Evolutionary conservation across 179 eudicot genomes (phyloP), one percentile per base, ranked within the genome.

Genomic region (Silene coronaria): DNA sequence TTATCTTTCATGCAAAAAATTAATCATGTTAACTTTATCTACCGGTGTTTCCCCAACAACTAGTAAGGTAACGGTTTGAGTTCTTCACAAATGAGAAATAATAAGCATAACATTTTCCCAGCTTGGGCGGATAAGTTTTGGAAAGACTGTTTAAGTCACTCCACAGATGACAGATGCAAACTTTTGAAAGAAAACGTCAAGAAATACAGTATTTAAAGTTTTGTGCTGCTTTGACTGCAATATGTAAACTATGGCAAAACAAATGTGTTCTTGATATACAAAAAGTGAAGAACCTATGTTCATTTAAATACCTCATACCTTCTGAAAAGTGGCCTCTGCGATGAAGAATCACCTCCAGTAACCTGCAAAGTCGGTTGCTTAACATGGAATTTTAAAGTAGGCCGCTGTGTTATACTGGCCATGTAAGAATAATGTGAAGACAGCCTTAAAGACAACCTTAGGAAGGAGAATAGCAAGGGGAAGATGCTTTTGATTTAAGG

Each of bases 301-400:
- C 2, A 10, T 6, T 11, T 6, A 11, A 13, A 42, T 42, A 42
- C 48, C 45, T 42, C 32, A 45, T 85, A 93, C 96, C 82, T 85
- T 76, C 82, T 84, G 72, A 73, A 79, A 76, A 76, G 67, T 60
- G 83, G 76, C 73, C 75, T 82, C 80, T 80, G 80, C 27, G 86
- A 69, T 73, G 81, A 74, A 76, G 80, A 79, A 79, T 30, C 79
- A 64, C 71, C 66, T 73, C 77, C 84, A 75, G 82, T 79, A 72
- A 71, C 89, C 97, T 91, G 83, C 81, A 89, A 53, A 72, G 48
- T 55, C 42, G 27, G 14, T 70, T 68, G 51, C 60, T 55, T 16
- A 51, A 38, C 4, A 76, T 8, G 48, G 71, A 30, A 57, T 5
- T 11, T 69, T 66, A 48, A 70, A n/a, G 16, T 13, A 23, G 48